Percentiles rank a stretch among this genome's conserved stretches.
These are phyloP conservation scores for Mrakiaceae sp. DNA, from an alignment of 1,284 basidiomycete species.

Conservation along the genomic window DNA sequence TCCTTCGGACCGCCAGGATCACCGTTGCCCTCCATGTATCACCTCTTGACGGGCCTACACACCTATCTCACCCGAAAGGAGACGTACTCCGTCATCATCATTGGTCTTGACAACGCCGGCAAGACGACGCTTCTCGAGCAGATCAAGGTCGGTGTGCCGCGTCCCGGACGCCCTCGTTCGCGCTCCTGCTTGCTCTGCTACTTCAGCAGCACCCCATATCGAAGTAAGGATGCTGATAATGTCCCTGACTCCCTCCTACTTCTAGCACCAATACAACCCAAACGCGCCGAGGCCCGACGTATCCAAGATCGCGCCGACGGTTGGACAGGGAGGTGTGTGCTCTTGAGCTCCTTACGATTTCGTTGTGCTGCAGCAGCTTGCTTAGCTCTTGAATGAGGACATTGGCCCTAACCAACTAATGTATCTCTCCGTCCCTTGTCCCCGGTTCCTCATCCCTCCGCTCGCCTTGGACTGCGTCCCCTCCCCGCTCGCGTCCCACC, in stretches of 20 bases:
- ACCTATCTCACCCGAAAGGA: conserved; percentile 84
- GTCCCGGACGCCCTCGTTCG: not conserved
- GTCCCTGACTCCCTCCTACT: not conserved
- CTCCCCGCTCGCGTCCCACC: not conserved
- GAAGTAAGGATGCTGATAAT: too few species aligned
- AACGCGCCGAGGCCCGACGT: conserved; percentile 62
- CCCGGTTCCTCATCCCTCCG: not conserved
- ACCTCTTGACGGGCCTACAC: conserved; percentile 77
- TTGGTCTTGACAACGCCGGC: conserved; percentile 63
- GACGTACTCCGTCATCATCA: conserved; percentile 84
- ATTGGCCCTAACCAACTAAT: not conserved
- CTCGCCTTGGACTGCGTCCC: too few species aligned
- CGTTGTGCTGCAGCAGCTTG: too few species aligned
- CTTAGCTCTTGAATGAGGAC: too few species aligned
- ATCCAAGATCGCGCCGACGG: conserved; percentile 83
- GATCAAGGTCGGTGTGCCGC: conserved; percentile 55
- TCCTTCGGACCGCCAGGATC: too few species aligned
- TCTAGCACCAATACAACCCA: conserved; percentile 55
- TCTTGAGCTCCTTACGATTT: too few species aligned
- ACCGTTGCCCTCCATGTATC: conserved; percentile 48
- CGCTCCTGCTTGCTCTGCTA: not conserved
- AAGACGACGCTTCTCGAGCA: conserved; percentile 86
- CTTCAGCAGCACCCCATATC: not conserved
- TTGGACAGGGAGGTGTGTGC: conserved; percentile 79
- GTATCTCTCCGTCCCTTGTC: not conserved